Conservation (phyloP, 768 basidiomycete species). For the Pisolithus sp. region DNA sequence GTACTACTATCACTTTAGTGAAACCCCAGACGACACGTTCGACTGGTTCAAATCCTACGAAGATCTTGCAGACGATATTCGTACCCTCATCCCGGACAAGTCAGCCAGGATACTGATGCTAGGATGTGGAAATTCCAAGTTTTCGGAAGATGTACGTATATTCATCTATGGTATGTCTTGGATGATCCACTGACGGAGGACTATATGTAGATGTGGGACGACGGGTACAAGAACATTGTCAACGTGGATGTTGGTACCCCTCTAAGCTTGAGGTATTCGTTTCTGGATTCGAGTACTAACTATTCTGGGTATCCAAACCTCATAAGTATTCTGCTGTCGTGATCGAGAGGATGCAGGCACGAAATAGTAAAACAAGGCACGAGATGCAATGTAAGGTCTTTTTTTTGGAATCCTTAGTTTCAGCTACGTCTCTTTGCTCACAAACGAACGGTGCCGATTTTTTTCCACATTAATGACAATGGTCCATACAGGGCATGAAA, state of each 20-base stretch:
- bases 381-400: constrained; percentile 61
- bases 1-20: constrained; percentile 32
- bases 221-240: constrained; percentile 74
- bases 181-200: constrained; percentile 2
- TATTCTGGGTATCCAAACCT: background rate
- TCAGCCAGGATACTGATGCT: constrained; percentile 65
- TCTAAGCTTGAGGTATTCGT: background rate
- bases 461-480: background rate
- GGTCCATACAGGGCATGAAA: constrained; percentile 59
- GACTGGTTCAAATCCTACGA: constrained; percentile 87
- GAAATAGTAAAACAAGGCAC: constrained; percentile 44
- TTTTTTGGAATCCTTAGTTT: background rate
- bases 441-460: background rate
- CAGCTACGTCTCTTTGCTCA: background rate
- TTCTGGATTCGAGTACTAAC: background rate
- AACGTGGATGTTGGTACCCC: constrained; percentile 60
- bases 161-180: background rate
- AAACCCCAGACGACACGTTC: constrained; percentile 52
- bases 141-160: constrained; percentile 64
- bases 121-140: constrained; percentile 77
- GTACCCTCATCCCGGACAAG: constrained; percentile 57
- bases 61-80: constrained; percentile 60
- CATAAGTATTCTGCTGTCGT: constrained; percentile 67
- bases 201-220: constrained; percentile 72
- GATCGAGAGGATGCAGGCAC: constrained; percentile 64